Evolutionary conservation across 192 early-diverging fungal species (phyloP).

Genomic region (Coemansia sp.): DNA sequence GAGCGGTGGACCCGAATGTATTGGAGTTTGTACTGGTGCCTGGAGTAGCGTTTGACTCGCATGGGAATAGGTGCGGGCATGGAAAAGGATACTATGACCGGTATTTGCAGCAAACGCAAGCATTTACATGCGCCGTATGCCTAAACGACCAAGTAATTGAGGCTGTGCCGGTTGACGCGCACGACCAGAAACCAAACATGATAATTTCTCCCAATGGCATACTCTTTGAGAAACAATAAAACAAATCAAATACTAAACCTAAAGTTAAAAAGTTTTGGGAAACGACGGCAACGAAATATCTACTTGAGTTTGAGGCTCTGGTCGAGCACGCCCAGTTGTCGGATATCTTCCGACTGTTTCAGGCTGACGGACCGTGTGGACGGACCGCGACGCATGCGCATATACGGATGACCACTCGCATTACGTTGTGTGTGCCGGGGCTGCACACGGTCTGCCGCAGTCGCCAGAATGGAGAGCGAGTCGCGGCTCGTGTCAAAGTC

Average conservation of each 20-base stretch:
- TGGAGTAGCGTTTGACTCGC: constrained; percentile 37
- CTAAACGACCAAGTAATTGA: constrained; percentile 32
- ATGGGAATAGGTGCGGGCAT: constrained; percentile 40
- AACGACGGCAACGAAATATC: not conserved
- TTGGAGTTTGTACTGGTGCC: constrained; percentile 47
- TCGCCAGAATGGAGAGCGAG: constrained; percentile 32
- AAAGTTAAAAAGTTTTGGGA: not conserved
- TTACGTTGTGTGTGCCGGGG: constrained; percentile 9
- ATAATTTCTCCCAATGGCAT: constrained; percentile 28
- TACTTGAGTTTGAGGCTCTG: constrained; percentile 46
- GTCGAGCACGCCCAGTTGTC: constrained; percentile 43
- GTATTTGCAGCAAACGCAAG: constrained; percentile 13
- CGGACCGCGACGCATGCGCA: constrained; percentile 24
- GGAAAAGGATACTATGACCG: constrained; percentile 48
- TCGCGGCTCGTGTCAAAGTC: constrained; percentile 36
- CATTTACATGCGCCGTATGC: constrained; percentile 38
- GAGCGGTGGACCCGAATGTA: constrained; percentile 16
- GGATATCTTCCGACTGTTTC: constrained; percentile 47
- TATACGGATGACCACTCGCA: constrained; percentile 27
- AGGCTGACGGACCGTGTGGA: constrained; percentile 47
- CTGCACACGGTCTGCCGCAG: constrained; percentile 34
- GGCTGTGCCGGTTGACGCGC: constrained; percentile 15
- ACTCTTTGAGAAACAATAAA: constrained; percentile 8
- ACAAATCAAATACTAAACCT: not conserved
- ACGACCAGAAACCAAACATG: constrained; percentile 30